Evolutionary conservation across 345 rosid species (phyloP).

Genomic region (Heritiera littoralis): DNA sequence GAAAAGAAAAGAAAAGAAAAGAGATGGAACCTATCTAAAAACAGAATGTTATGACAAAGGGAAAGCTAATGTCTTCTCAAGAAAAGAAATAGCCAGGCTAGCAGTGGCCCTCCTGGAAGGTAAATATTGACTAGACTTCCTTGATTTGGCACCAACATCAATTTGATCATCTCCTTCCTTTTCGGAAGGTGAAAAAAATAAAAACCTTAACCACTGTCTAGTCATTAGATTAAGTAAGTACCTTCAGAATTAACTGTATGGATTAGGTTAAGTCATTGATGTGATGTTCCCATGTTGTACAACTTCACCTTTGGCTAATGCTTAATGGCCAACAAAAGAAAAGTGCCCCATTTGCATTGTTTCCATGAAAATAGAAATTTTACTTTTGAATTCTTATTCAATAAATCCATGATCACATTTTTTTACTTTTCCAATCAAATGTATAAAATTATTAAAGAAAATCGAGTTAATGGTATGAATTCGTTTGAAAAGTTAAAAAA

Average conservation of each 20-base stretch:
- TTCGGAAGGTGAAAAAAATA: neutral
- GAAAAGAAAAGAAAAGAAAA: neutral
- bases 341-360: neutral
- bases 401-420: too few relatives aligned
- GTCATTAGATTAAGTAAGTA: neutral
- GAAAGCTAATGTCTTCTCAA: neutral
- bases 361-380: neutral
- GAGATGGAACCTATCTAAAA: neutral
- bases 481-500: too few relatives aligned
- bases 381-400: neutral
- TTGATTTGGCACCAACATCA: neutral
- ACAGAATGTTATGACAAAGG: neutral
- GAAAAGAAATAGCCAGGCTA: constrained; percentile 9
- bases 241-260: neutral
- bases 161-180: neutral
- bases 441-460: too few relatives aligned
- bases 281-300: neutral
- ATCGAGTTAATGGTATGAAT: too few relatives aligned
- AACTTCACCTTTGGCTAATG: neutral
- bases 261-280: neutral
- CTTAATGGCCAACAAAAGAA: neutral
- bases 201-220: neutral
- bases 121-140: neutral
- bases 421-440: too few relatives aligned
- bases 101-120: neutral